Conservation (phyloP, 2,329 filamentous ascomycete genomes). For the Simplicillium sp. region DNA sequence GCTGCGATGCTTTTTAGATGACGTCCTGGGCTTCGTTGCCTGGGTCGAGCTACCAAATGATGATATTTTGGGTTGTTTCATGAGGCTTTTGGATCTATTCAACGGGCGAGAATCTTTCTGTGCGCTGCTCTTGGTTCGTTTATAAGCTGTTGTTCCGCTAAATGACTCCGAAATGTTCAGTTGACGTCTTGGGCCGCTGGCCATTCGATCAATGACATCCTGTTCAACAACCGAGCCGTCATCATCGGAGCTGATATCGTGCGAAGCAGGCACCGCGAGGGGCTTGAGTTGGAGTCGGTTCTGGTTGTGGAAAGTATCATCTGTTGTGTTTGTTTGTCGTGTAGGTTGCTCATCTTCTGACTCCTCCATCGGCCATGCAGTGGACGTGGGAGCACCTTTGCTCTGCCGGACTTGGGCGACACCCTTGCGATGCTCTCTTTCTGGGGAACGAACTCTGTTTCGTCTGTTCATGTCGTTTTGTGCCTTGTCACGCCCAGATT, state of each 20-base stretch:
- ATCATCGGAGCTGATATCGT: constrained; percentile 13
- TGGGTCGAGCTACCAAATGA: neutral
- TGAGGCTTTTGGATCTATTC: neutral
- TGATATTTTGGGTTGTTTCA: constrained; percentile 3
- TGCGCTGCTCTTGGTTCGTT: constrained; percentile 12
- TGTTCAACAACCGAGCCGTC: constrained; percentile 37
- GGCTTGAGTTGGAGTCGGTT: constrained; percentile 10
- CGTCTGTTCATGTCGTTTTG: constrained; percentile 17
- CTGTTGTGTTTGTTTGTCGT: constrained; percentile 11
- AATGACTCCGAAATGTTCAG: constrained; percentile 13
- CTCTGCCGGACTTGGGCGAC: constrained; percentile 36
- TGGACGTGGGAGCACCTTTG: constrained; percentile 15
- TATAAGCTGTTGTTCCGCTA: constrained; percentile 11
- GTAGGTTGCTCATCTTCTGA: constrained; percentile 29
- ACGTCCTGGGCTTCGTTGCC: neutral
- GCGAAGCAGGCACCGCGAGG: neutral
- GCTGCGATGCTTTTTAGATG: neutral
- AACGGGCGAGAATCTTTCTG: neutral
- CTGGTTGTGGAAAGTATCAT: constrained; percentile 17
- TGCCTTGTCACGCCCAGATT: constrained; percentile 22
- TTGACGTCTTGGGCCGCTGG: constrained; percentile 30
- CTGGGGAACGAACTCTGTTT: constrained; percentile 22
- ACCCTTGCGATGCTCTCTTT: constrained; percentile 32
- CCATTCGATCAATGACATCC: constrained; percentile 42
- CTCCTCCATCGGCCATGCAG: constrained; percentile 34